Base-by-base conservation (phyloP, 2,329 filamentous ascomycete species). In the Nannizzia gypsea region DNA sequence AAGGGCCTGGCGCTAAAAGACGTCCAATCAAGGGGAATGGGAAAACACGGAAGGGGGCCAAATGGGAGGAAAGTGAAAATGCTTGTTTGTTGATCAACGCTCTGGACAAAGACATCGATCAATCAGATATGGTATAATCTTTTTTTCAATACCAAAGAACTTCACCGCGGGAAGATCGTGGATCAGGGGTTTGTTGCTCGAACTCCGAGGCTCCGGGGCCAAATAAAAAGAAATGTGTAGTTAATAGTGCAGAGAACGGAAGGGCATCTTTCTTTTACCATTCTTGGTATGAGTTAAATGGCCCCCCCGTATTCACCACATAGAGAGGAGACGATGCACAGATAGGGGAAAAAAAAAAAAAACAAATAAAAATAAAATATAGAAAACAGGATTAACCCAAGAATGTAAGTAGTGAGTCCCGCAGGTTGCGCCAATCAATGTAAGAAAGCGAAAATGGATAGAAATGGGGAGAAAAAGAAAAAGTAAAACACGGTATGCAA, bases 1-100 rank as follows among this genome's bases (percentile, higher is more conserved):
- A n/a, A 54, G 3, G 15, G 13, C 11, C 48, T 54, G 48, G 24
- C 24, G 48, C 17, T 31, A 34, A 54, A n/a, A 54, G 26, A 26
- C 26, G 48, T 31, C 48, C 28, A 54, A 54, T 54, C 48, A 54
- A 6, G 1, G 11, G 31, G 9, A 9, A 31, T n/a, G 28, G 38
- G n/a, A 54, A 54, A 31, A 54, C 48, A 54, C 24, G 48, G 48
- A 34, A 54, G 24, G 48, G 48, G 48, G 48, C 48, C 48, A 54
- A 54, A 54, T 54, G 48, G 48, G 13, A 54, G 31, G 31, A 34
- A 54, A 6, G 9, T 54, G 48, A 31, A 54, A 31, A 31, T 54
- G 48, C 24, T 17, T 54, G 48, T 54, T 54, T 54, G 48, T 34
- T 54, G 48, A 54, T 54, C 48, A 31, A 54, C 24, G 8, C 13